Base-by-base conservation (phyloP, 192 early-diverging fungal genomes). In the Coemansia sp. region DNA sequence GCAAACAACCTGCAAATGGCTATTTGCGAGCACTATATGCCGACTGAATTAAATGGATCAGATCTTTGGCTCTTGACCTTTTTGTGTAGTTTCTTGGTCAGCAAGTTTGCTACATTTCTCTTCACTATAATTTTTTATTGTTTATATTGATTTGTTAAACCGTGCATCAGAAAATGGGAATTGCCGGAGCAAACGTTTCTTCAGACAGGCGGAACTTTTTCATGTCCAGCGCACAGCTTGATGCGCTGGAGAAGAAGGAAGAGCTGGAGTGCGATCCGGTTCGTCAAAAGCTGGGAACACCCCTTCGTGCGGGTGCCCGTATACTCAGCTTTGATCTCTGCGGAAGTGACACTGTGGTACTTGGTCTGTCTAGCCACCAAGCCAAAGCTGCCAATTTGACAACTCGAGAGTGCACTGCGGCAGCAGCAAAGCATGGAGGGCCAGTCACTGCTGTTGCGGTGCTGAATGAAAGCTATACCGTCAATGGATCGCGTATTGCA, bases 361-460 rank as follows among this genome's bases (percentile, higher is more conserved):
- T 81, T 38, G 78, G 68, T 10, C 54, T 74, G 26, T 72, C 68
- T 11, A 81, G 65, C 57, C 69, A 81, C 37, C 68, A 74, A 31
- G 78, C 78, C 28, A 54, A 49, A 20, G 65, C 69, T 10, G 72
- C 72, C 9, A 65, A 81, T 55, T 53, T 81, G 40, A 34, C 60
- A 23, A 25, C 61, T 7, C 47, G 47, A 0, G 48, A 61, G 21
- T 68, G 64, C 49, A 51, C 34, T 23, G 50, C 34, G 31, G 49
- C 46, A 5, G 38, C 22, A 14, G 69, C 57, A 9, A 71, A 65
- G 37, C 91, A 93, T 57, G 65, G 64, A 5, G 91, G 90, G 15
- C 91, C 91, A 9, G 87, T 89, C 15, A 93, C 91, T 10, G 79
- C 82, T 5, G 70, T 91, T 15, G 85, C 82, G 0, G 65, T 87